Evolutionary conservation across 2,329 filamentous ascomycete genomes (phyloP).

Genomic region (Aspergillus luchuensis): DNA sequence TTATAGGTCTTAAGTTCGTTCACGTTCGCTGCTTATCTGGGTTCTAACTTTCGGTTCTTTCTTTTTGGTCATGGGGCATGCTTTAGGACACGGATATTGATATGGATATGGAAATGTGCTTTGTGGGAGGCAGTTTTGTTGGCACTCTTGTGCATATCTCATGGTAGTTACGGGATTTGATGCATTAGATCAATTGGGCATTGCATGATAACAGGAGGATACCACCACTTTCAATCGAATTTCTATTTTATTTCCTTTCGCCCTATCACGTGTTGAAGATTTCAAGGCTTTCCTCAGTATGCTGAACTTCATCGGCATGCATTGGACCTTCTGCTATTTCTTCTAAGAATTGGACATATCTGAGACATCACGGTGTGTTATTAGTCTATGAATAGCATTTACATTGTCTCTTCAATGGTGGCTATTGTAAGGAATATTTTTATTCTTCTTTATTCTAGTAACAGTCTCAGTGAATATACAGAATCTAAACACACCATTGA

Average conservation of each 20-base stretch:
- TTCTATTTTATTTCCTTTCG: neutral
- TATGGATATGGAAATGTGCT: neutral
- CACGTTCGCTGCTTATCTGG: neutral
- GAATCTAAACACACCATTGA: too few relatives aligned
- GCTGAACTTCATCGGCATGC: too few relatives aligned
- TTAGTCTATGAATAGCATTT: too few relatives aligned
- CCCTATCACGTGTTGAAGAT: too few relatives aligned
- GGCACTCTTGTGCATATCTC: constrained; percentile 4
- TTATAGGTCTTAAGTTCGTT: neutral
- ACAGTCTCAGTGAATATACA: too few relatives aligned
- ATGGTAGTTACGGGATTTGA: neutral
- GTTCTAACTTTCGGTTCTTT: neutral
- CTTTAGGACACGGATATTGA: neutral
- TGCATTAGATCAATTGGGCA: constrained; percentile 14
- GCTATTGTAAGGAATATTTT: too few relatives aligned
- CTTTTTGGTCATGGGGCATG: neutral
- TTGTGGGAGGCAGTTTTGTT: constrained; percentile 13
- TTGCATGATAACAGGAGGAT: constrained; percentile 1
- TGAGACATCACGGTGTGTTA: too few relatives aligned
- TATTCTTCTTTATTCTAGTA: too few relatives aligned
- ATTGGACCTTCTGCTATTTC: too few relatives aligned
- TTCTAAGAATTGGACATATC: too few relatives aligned
- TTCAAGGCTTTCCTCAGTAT: too few relatives aligned
- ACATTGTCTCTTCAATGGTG: too few relatives aligned
- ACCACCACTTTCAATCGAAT: neutral